Base-by-base conservation (phyloP, 768 basidiomycete species). In the Pleurotus giganteus region DNA sequence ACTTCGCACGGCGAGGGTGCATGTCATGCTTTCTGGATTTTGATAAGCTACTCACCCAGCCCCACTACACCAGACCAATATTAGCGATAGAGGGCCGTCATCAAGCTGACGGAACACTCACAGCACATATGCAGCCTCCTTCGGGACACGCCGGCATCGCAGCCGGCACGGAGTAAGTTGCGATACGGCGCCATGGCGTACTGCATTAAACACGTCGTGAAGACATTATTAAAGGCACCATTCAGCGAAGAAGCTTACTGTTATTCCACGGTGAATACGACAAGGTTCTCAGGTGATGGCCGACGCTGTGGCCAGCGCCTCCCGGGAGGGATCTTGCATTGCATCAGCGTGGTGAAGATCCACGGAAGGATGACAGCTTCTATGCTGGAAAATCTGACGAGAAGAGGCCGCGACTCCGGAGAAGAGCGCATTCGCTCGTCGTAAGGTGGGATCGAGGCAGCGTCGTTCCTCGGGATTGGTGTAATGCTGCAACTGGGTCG, bases 121-220 rank as follows among this genome's bases (percentile, higher is more conserved):
- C 75, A 23, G 71, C 70, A 61, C 77, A 78, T 27, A 71, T 75
- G 53, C 77, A 77, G 15, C 76, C 77, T 7, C 47, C 72, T 1
- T 55, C 56, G 2, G 77, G 75, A 55, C 77, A 79, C 11, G 74
- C 73, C 27, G 77, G 77, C 6, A 79, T 62, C 56, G 71, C 63
- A 0, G 76, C 75, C 4, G 76, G 49, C 8, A 51, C 75, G 24
- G 65, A 51, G 54, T 74, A 79, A 1, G 71, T 73, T 1, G 76
- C 75, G 2, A 77, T 23, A 13, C 76, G 67, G 27, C 66, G 64
- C 77, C 77, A 79, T 0, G 76, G 76, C 0, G 76, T 73, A 51
- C 76, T 79, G 54, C 11, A 32, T 23, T 23, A 23, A 44, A 46
- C n/a, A 31, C 21, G 19, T 50, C 46, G 17, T 39, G 12, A 37